Evolutionary conservation across 805 yeast species (phyloP).

Genomic region (Pichia gijzeniarum): DNA sequence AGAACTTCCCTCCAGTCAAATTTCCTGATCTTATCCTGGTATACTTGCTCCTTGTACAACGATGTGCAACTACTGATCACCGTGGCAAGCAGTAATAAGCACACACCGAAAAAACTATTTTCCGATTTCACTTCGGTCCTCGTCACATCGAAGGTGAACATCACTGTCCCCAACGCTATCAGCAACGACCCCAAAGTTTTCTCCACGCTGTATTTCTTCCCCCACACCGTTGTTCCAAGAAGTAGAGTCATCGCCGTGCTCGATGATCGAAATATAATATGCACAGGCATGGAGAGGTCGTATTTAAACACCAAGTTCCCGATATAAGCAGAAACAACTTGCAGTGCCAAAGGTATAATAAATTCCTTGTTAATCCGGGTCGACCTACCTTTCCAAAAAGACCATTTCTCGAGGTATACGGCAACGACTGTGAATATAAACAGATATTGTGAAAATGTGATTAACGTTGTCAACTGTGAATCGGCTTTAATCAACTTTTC

Average conservation of each 20-base stretch:
- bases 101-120: slow-evolving; percentile 4
- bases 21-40: slow-evolving; percentile 34
- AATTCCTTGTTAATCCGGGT: slow-evolving; percentile 27
- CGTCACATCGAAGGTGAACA: slow-evolving; percentile 29
- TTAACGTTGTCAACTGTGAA: slow-evolving; percentile 38
- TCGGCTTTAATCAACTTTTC: slow-evolving; percentile 43
- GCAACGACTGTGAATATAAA: slow-evolving; percentile 43
- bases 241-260: slow-evolving; percentile 57
- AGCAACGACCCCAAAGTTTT: slow-evolving; percentile 48
- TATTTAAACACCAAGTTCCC: slow-evolving; percentile 55
- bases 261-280: slow-evolving; percentile 59
- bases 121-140: neutral
- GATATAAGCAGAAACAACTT: slow-evolving; percentile 43
- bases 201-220: slow-evolving; percentile 35
- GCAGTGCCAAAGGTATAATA: slow-evolving; percentile 41
- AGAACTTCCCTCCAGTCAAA: slow-evolving; percentile 56
- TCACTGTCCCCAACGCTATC: slow-evolving; percentile 49
- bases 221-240: slow-evolving; percentile 43
- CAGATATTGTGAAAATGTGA: slow-evolving; percentile 55
- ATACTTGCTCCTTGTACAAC: slow-evolving; percentile 44
- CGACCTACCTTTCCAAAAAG: neutral
- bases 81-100: slow-evolving; percentile 30
- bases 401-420: slow-evolving; percentile 26
- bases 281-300: slow-evolving; percentile 58
- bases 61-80: slow-evolving; percentile 18